Evolutionary conservation across 805 yeast genomes (phyloP), one percentile per base, ranked within the genome.

Genomic region (Candida fluviatilis): DNA sequence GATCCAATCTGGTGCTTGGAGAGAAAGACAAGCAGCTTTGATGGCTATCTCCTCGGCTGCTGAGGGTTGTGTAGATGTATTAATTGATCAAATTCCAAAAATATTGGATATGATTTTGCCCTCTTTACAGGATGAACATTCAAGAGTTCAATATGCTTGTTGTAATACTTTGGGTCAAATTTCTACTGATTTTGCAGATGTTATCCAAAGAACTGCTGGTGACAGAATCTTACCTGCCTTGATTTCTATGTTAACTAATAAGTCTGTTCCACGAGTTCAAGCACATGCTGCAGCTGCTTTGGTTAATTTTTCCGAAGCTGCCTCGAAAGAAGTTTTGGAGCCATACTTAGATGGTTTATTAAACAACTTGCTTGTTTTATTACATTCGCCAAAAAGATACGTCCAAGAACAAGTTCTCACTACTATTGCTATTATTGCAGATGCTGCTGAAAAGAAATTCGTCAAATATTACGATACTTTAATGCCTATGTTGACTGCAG

Each of bases 201-300:
- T 75, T 12, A 83, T 93, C 42, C 98, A 93, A 66, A 73, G 82
- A 50, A 80, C 85, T 36, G 75, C 88, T 15, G 95, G 90, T 45
- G 77, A 76, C 48, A 70, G 84, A 46, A 80, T 93, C 32, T 69
- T 93, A 39, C 98, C 98, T 5, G 93, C 95, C 2, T 72, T 93
- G 47, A 85, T 93, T 38, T 80, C 95, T 10, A 87, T 78, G 69
- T 73, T 93, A 37, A 80, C 82, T 2, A 71, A 74, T 45, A 75
- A 75, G 46, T 78, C 88, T 35, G 90, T 83, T 40, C 91, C 95
- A 36, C 73, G 98, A 54, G 99, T 93, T 17, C 98, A 91, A 66
- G 87, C 96, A 0, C 99, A 93, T 57, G 98, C 97, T 13, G 97
- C 99, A 31, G 99, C 99, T 37, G 99, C 99, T 0, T 71, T 91